Base-by-base conservation (phyloP, 441 rosid genomes). In the Euphorbia schlechtendalii region DNA sequence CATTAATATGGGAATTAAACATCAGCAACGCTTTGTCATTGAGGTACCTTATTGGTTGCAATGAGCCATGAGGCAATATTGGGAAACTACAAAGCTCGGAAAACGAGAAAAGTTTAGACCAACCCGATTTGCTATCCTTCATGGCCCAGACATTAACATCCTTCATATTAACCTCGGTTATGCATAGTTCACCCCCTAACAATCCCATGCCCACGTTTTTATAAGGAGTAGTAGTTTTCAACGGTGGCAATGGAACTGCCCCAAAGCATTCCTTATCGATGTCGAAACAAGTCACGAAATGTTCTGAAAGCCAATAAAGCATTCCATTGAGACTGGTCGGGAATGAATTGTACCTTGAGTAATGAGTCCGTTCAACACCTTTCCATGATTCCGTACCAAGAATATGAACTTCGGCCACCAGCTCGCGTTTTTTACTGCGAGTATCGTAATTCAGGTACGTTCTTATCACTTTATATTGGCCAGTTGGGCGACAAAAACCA, bases 391-490 rank as follows among this genome's bases (percentile, higher is more conserved):
- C 20, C 6, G 48, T 58, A 20, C 27, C 70, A 28, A 57, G 34
- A 43, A 54, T 34, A 46, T 12, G 48, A 21, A 57, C 63, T 30
- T 56, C 70, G 45, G 56, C 63, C 56, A 20, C 8, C 46, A 21
- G 4, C 2, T 30, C 15, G 2, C 46, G 18, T n/a, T n/a, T n/a
- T n/a, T n/a, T n/a, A n/a, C n/a, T n/a, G n/a, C n/a, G n/a, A n/a
- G 5, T 43, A 28, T 1, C 3, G 14, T 10, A 45, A 8, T 40
- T 22, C 14, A 20, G 3, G 21, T 46, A 57, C 14, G 34, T 48
- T 21, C 64, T 67, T 32, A 22, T 18, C 57, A 58, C 70, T 28
- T 67, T 48, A 22, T 45, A 67, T 48, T 67, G 56, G 36, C 46
- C 58, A 1, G 49, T 48, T 1, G 9, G 2, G 5, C 34, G 57